Percentiles rank a stretch among this genome's conserved stretches.
Conservation (phyloP, 2,329 filamentous ascomycete species). For the Fusarium heterosporum region DNA sequence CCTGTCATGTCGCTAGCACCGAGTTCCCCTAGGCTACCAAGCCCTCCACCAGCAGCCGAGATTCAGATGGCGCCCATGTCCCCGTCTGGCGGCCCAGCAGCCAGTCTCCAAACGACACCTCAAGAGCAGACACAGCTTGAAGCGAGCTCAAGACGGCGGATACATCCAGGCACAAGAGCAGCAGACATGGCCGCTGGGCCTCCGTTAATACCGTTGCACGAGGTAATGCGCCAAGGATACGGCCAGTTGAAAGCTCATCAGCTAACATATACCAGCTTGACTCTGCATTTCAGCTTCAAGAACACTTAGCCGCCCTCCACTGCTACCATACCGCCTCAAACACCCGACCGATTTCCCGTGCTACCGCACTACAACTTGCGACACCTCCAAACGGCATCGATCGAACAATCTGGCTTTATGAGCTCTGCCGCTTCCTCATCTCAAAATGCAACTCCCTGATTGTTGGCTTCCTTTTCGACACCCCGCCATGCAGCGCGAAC, state of each 20-base stretch:
- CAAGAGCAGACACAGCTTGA: slow-evolving; percentile 75
- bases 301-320: slow-evolving; percentile 94
- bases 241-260: background rate
- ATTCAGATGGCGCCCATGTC: slow-evolving; percentile 89
- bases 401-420: slow-evolving; percentile 93
- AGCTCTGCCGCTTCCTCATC: slow-evolving; percentile 95
- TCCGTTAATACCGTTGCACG: slow-evolving; percentile 84
- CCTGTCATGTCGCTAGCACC: slow-evolving; percentile 69
- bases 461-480: slow-evolving; percentile 91
- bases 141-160: slow-evolving; percentile 81
- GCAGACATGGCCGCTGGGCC: slow-evolving; percentile 93
- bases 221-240: slow-evolving; percentile 64
- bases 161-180: slow-evolving; percentile 92
- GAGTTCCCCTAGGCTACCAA: slow-evolving; percentile 91
- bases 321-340: slow-evolving; percentile 78
- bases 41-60: slow-evolving; percentile 93
- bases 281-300: slow-evolving; percentile 96
- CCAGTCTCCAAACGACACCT: slow-evolving; percentile 69
- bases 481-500: slow-evolving; percentile 84
- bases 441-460: slow-evolving; percentile 94
- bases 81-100: slow-evolving; percentile 68
- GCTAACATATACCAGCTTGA: slow-evolving; percentile 74
- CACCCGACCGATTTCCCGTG: slow-evolving; percentile 78
- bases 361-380: slow-evolving; percentile 80
- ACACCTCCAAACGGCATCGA: slow-evolving; percentile 85